Evolutionary conservation across 176 grass and related monocot genomes (phyloP), one percentile per base, ranked within the genome.

Genomic region (Elymus sibiricus): DNA sequence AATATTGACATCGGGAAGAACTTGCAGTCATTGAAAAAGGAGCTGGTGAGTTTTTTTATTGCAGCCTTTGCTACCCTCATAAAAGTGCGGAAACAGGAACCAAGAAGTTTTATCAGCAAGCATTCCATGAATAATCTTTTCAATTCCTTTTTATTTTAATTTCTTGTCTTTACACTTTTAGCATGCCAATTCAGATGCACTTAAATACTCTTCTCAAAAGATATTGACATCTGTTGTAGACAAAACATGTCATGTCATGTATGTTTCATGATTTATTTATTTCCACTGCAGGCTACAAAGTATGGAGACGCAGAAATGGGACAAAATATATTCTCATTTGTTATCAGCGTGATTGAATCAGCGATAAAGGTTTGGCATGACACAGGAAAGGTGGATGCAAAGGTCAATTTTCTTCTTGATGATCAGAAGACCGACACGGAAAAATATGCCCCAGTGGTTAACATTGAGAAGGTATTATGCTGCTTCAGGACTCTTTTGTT

Each of bases 391-490:
- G 79, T 95, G 12, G 86, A 92, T 68, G 71, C 97, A 16, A 92
- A 73, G 79, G 91, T 92, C 35, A 88, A 94, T 94, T 95, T 95
- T 86, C 90, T 98, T 89, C 90, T 95, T 13, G 95, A 95, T 88
- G 90, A 92, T 83, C 79, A 94, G 72, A 95, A 92, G 83, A 95
- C 92, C 22, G 64, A 94, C 53, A 94, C 91, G 27, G 74, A 92
- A 68, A 92, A 91, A 76, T 91, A 88, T 79, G 82, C 79, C 22
- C 92, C 96, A 24, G 90, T 92, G 26, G 96, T 98, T 79, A 95
- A 95, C 77, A 87, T 94, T 86, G 96, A 94, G 17, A 94, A 95
- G 93, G 96, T 98, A 91, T 32, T 83, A 44, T 40, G 65, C 42
- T 79, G 38, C 61, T 84, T 26, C 40, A 81, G 17, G 25, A 14